Conservation (phyloP, 1,139 yeast species). For the Yamadazyma aaseri region DNA sequence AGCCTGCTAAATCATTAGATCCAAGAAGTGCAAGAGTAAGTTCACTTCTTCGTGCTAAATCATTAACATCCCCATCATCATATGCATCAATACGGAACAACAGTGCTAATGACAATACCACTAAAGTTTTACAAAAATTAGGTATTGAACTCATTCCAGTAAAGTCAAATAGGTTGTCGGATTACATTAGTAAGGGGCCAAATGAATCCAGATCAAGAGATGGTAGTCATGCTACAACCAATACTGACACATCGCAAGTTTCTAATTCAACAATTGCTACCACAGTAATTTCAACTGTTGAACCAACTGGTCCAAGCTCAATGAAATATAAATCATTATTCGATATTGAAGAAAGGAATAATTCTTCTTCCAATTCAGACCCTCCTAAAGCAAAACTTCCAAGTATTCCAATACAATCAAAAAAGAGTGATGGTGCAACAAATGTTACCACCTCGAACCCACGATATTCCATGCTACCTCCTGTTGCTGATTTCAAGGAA, state of each 20-base stretch:
- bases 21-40: constrained; percentile 29
- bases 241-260: background rate
- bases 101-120: constrained; percentile 27
- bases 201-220: background rate
- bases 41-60: constrained; percentile 38
- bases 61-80: constrained; percentile 32
- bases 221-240: background rate
- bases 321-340: constrained; percentile 15
- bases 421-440: background rate
- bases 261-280: constrained; percentile 1
- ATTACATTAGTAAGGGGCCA: background rate
- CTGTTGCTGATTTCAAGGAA: background rate
- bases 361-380: background rate
- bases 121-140: constrained; percentile 40
- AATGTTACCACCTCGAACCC: background rate
- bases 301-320: background rate
- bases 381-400: background rate
- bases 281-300: background rate
- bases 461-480: background rate
- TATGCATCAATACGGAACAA: constrained; percentile 22
- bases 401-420: background rate
- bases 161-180: background rate
- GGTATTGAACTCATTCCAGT: constrained; percentile 37
- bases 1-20: constrained; percentile 34
- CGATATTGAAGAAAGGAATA: constrained; percentile 18